Evolutionary conservation across 208 protist genomes (phyloP).

Genomic region (Angomonas ambiguus): DNA sequence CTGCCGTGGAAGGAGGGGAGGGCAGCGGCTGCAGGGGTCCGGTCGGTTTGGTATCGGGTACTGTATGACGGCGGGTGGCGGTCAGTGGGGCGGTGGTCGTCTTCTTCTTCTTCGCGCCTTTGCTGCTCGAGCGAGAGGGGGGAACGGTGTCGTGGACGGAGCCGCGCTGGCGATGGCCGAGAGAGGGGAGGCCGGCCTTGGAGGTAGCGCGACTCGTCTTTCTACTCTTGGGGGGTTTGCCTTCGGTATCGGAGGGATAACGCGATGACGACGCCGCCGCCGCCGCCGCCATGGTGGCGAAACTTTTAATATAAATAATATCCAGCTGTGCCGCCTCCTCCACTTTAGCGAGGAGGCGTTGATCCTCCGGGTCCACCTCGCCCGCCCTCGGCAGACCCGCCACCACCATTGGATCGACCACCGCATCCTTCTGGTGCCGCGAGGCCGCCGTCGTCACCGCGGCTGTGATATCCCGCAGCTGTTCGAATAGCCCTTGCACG

Average conservation of each 20-base stretch:
- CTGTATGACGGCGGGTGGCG: not conserved
- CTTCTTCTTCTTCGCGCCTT: not conserved
- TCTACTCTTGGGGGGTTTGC: no score
- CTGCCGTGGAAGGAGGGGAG: not conserved
- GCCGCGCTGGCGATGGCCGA: conserved; percentile 1
- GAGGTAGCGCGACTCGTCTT: no score
- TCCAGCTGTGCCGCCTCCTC: conserved; percentile 35
- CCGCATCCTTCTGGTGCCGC: not conserved
- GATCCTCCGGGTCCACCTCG: conserved; percentile 9
- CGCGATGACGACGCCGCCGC: not conserved
- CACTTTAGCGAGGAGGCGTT: conserved; percentile 42
- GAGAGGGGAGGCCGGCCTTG: no score
- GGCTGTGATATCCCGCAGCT: not conserved
- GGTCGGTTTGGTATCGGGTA: not conserved
- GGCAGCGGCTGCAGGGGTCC: not conserved
- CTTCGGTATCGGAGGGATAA: not conserved
- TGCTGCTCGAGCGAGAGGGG: not conserved
- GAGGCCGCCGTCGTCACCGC: not conserved
- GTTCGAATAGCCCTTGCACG: not conserved
- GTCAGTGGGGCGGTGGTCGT: not conserved
- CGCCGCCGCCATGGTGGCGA: not conserved
- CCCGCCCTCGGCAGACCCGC: not conserved
- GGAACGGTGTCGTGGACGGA: not conserved
- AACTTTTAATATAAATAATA: not conserved
- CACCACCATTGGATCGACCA: conserved; percentile 12